phyloP scores from a whole-genome alignment of 1,284 basidiomycete species.

The Bjerkandera adusta region DNA sequence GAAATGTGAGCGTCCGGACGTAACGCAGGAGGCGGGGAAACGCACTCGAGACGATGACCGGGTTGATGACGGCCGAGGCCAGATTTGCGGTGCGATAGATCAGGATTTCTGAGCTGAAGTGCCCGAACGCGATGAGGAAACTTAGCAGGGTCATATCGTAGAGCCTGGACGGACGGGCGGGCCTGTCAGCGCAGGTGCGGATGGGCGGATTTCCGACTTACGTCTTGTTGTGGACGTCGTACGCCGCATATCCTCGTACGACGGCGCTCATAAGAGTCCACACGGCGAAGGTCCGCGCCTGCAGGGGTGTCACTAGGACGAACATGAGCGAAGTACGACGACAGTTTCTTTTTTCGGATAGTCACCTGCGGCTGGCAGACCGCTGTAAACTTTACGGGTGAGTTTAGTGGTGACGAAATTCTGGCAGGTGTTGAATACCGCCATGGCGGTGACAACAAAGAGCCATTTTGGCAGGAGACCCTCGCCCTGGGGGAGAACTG shows the following conservation, averaged over 20 bases:
- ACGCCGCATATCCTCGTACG: constrained; percentile 83
- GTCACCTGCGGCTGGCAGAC: not conserved
- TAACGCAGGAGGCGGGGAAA: constrained; percentile 15
- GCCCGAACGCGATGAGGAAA: constrained; percentile 87
- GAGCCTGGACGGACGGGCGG: too few species aligned
- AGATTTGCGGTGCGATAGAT: constrained; percentile 80
- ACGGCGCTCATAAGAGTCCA: constrained; percentile 88
- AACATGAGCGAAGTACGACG: constrained; percentile 4
- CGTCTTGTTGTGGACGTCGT: constrained; percentile 80
- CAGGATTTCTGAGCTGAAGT: constrained; percentile 86
- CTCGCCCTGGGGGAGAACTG: constrained; percentile 48
- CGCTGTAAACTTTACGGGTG: constrained; percentile 74
- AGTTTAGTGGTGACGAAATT: constrained; percentile 78
- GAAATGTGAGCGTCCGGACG: constrained; percentile 5
- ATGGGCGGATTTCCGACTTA: constrained; percentile 38
- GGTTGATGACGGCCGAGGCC: constrained; percentile 64
- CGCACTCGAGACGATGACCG: constrained; percentile 88
- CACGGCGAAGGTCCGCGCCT: constrained; percentile 83
- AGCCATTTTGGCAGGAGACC: constrained; percentile 89
- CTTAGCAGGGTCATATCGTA: constrained; percentile 89
- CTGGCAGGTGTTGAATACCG: constrained; percentile 83
- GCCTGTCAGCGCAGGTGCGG: constrained; percentile 3
- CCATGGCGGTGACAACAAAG: constrained; percentile 71
- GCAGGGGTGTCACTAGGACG: constrained; percentile 73
- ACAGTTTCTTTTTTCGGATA: too few species aligned